These are phyloP conservation scores for Aspergillus saccharolyticus DNA, from an alignment of 495 filamentous ascomycete genomes.

Conservation along the genomic window DNA sequence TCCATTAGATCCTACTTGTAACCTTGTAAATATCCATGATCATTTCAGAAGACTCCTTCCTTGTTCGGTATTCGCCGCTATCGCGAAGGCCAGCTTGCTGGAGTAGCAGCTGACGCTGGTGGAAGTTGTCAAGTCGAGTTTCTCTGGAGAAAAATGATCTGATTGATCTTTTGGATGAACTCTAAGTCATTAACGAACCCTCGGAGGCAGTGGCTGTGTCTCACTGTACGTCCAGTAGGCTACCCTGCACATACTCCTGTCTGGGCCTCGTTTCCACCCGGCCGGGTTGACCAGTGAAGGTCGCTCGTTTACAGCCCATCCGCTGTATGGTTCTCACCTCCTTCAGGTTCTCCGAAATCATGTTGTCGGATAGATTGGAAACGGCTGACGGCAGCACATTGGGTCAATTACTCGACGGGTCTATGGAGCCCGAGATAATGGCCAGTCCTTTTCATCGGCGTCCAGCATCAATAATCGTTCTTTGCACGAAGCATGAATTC, in stretches of 20 bases:
- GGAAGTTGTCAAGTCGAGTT: not conserved
- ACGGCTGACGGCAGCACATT: not conserved
- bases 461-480: not conserved
- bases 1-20: not conserved
- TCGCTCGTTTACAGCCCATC: not conserved
- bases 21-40: too few relatives aligned
- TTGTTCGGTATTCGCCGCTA: not conserved
- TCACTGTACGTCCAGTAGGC: too few relatives aligned
- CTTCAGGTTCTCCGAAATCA: too few relatives aligned
- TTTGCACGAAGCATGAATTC: not conserved
- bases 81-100: not conserved
- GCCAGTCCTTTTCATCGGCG: not conserved
- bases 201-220: conserved; percentile 7
- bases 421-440: not conserved
- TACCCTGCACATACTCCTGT: too few relatives aligned
- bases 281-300: not conserved
- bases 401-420: not conserved
- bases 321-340: not conserved
- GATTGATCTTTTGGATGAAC: conserved; percentile 1
- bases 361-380: not conserved
- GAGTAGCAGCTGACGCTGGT: not conserved
- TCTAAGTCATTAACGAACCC: not conserved
- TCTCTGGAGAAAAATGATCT: not conserved
- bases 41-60: not conserved
- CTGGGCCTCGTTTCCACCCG: conserved; percentile 2